phyloP scores from a whole-genome alignment of 83 land plant species.

The Picea mariana region DNA sequence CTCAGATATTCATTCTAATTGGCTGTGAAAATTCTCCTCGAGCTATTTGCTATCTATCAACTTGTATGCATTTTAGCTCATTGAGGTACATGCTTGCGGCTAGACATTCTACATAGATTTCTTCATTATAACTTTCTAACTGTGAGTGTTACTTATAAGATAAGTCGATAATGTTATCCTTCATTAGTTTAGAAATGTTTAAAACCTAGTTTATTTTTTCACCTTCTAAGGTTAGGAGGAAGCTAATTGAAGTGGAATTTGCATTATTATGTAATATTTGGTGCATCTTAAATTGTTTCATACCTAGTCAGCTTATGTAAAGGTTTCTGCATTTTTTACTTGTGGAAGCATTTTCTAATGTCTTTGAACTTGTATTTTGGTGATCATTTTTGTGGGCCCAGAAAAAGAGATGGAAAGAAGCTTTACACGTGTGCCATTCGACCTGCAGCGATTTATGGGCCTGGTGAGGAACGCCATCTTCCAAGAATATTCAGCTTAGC shows the following conservation, averaged over 20 bases:
- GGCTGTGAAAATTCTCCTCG: too few species aligned
- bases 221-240: neutral
- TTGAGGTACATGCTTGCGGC: too few species aligned
- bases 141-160: too few species aligned
- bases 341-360: neutral
- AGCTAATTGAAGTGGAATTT: neutral
- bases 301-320: neutral
- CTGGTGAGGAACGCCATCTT: slow-evolving; percentile 85
- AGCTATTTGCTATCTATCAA: too few species aligned
- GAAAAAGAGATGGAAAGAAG: slow-evolving; percentile 45
- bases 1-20: too few species aligned
- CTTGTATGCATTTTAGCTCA: too few species aligned
- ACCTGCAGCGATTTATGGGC: slow-evolving; percentile 95
- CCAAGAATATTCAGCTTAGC: slow-evolving; percentile 81
- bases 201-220: neutral
- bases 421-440: slow-evolving; percentile 93
- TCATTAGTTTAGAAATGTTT: too few species aligned
- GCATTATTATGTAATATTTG: neutral
- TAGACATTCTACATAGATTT: too few species aligned
- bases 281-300: neutral
- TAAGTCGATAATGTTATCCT: too few species aligned
- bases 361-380: slow-evolving; percentile 3
- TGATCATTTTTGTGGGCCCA: slow-evolving; percentile 17
- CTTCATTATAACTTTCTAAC: too few species aligned
- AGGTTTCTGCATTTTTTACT: neutral